Base-by-base conservation (phyloP, 106 monocot genomes). In the Chionographis japonica region DNA sequence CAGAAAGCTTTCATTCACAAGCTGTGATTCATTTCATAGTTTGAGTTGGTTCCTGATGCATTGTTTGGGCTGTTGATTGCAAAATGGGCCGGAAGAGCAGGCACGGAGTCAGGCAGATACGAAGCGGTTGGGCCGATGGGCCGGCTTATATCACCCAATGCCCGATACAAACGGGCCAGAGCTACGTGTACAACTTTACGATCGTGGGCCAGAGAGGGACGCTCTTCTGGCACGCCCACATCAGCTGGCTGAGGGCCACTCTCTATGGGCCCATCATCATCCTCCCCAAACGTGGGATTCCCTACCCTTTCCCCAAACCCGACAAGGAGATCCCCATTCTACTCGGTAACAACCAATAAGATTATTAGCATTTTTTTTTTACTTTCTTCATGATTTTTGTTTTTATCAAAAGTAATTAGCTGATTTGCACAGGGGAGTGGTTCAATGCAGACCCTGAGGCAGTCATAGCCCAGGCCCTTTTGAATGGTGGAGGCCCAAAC, bases 401-500 rank as follows among this genome's bases (percentile, higher is more conserved):
- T n/a, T n/a, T n/a, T n/a, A n/a, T 46, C 27, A 46, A 6, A 46
- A 46, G 1, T 46, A 6, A 46, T 10, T 46, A 46, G 9, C 9
- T 6, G 0, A 2, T 46, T 46, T 46, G 46, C 46, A 46, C 58
- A 78, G 72, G 66, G 16, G 74, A 74, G 56, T 79, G 79, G 79
- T 79, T 67, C 37, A 79, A 79, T 57, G 62, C 46, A 2, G 73
- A 79, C 9, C 67, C 79, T 15, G 79, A 79, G 68, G 56, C 79
- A 1, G 71, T 73, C 54, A 69, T 79, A 6, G 57, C 56, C 6
- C 75, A 80, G 62, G 62, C 80, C 6, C 18, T 80, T 0, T 70
- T 66, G 67, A 80, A 62, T 2, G 80, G 80, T 13, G 69, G n/a
- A 40, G 75, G 80, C 12, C 80, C 80, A 37, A 80, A 80, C 41